Conservation (phyloP, 257 asterid genomes). For the Leptodermis oblonga region DNA sequence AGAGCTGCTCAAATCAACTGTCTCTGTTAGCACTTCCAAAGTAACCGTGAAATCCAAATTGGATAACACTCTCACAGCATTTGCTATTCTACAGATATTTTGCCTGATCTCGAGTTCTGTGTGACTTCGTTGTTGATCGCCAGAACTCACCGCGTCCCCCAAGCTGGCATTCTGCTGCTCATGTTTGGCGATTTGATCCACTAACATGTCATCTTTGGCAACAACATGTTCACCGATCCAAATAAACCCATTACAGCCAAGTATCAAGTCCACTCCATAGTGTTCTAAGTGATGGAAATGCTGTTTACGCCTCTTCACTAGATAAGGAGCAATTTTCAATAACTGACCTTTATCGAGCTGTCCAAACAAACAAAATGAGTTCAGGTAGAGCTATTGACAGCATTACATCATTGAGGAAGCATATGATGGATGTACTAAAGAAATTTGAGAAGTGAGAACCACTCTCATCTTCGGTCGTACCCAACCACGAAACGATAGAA, state of each 20-base stretch:
- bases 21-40: conserved; percentile 47
- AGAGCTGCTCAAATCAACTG: conserved; percentile 45
- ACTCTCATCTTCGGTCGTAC: not conserved
- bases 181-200: conserved; percentile 45
- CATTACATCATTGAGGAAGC: not conserved
- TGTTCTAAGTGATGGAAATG: conserved; percentile 80
- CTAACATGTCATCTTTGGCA: conserved; percentile 59
- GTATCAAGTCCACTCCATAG: conserved; percentile 75
- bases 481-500: not conserved
- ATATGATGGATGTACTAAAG: not conserved
- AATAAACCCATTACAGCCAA: conserved; percentile 85
- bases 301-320: conserved; percentile 84
- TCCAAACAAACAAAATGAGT: not conserved
- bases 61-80: conserved; percentile 72
- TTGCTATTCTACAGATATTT: conserved; percentile 72
- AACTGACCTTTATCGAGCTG: conserved; percentile 91
- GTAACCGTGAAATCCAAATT: conserved; percentile 66
- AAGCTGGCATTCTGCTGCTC: conserved; percentile 34
- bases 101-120: conserved; percentile 60
- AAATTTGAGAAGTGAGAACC: not conserved
- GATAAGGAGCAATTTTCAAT: conserved; percentile 67
- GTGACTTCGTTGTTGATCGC: conserved; percentile 37
- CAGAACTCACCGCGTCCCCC: conserved; percentile 19
- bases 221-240: conserved; percentile 93
- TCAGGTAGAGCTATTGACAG: conserved; percentile 4